Evolutionary conservation across 2,329 filamentous ascomycete genomes (phyloP), one percentile per base, ranked within the genome.

Genomic region (Aspergillus persii): DNA sequence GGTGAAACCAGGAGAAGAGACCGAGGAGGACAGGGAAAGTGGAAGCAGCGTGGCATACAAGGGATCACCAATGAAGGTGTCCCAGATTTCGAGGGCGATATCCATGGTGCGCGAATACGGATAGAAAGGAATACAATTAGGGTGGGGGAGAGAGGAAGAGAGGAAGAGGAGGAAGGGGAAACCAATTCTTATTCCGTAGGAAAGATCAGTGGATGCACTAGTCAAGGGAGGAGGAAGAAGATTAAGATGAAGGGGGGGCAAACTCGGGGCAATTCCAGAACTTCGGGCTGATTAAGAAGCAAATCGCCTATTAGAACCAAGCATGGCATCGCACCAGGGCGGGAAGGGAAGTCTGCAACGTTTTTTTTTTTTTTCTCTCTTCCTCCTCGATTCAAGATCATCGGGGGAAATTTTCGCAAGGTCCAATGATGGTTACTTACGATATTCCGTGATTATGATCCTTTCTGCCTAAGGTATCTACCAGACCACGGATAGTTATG

Each of bases 81-180:
- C 94, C 77, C 86, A 84, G 61, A 93, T 69, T 78, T 97, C 93
- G 66, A 97, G 89, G 50, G 95, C 86, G 78, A 97, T 86, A 82
- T 98, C 94, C 94, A 98, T 97, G 76, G 74, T 62, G 58, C 44
- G 27, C 53, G 51, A 59, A 53, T 48, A 39, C 18, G 18, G 18
- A 23, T 23, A 23, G 18, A n/a, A 26, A 41, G 31, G 36, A 50
- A 31, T n/a, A 36, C 30, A 33, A 30, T 30, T 23, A 12, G 15
- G 3, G 26, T 48, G 47, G 50, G 12, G 47, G 30, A 8, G n/a
- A 5, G 49, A 26, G 27, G 31, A 9, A 56, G 27, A 54, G 26
- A 26, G 18, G 26, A 49, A 18, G 11, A 23, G 29, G 18, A 23
- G 48, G 15, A 30, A 44, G 15, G 27, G 41, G 29, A 49, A 33